These are phyloP conservation scores for Penicillium decumbens DNA, from an alignment of 2,329 filamentous ascomycete species.

Conservation along the genomic window DNA sequence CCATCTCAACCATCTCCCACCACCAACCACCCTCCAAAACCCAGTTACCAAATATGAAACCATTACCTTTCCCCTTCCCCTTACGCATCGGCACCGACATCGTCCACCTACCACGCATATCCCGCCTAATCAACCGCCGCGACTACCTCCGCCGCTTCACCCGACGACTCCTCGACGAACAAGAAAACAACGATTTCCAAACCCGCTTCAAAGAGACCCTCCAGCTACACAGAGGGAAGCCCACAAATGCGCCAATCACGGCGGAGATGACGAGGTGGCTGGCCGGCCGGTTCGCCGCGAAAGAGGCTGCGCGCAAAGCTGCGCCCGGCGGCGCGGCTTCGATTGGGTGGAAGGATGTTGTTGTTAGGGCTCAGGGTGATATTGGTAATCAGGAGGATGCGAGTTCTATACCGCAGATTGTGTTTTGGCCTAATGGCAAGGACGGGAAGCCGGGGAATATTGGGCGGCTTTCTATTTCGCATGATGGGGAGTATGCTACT, in stretches of 20 bases:
- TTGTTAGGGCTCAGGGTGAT: slow-evolving; percentile 34
- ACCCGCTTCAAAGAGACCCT: slow-evolving; percentile 27
- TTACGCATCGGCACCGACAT: slow-evolving; percentile 74
- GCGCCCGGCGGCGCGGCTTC: slow-evolving; percentile 50
- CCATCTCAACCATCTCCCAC: not conserved
- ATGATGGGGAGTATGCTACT: slow-evolving; percentile 75
- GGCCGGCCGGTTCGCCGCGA: slow-evolving; percentile 62
- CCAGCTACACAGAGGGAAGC: not conserved
- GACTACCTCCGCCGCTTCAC: slow-evolving; percentile 38
- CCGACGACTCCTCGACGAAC: slow-evolving; percentile 39
- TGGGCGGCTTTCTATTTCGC: slow-evolving; percentile 74
- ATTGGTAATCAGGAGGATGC: slow-evolving; percentile 12
- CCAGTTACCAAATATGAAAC: slow-evolving; percentile 27
- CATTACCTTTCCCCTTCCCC: slow-evolving; percentile 56
- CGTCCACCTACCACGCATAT: slow-evolving; percentile 64
- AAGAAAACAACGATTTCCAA: slow-evolving; percentile 38
- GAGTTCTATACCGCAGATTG: slow-evolving; percentile 35
- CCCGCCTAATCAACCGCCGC: slow-evolving; percentile 50
- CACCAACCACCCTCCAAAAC: not conserved
- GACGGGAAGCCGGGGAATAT: slow-evolving; percentile 44
- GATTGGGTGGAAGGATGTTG: slow-evolving; percentile 60
- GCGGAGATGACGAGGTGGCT: slow-evolving; percentile 42
- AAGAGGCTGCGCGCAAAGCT: slow-evolving; percentile 71
- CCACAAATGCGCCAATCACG: slow-evolving; percentile 8
- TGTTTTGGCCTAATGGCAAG: slow-evolving; percentile 27